Conservation (phyloP, 805 yeast genomes). For the Wickerhamiella musiphila region DNA sequence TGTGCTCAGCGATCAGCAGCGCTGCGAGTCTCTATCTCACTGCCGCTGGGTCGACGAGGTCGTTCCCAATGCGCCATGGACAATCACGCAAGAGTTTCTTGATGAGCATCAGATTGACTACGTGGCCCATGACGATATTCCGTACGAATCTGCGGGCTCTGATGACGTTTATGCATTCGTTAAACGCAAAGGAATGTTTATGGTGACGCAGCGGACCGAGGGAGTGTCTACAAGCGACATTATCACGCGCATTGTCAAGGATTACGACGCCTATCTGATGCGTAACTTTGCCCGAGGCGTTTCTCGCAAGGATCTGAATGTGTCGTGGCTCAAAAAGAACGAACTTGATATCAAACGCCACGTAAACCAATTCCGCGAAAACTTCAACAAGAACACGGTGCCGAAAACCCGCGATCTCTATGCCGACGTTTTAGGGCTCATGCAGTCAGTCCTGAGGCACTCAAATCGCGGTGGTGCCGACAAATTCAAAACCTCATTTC, state of each 20-base stretch:
- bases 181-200: conserved; percentile 75
- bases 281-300: conserved; percentile 97
- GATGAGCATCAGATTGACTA: conserved; percentile 72
- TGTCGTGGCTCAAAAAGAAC: conserved; percentile 93
- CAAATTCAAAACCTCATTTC: conserved; percentile 6
- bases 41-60: conserved; percentile 98
- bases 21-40: conserved; percentile 80
- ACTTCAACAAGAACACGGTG: conserved; percentile 55
- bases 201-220: conserved; percentile 90
- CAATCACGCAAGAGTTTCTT: conserved; percentile 68
- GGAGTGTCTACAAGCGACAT: conserved; percentile 94
- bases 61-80: conserved; percentile 89
- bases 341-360: conserved; percentile 89
- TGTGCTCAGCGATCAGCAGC: conserved; percentile 71
- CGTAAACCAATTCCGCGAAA: conserved; percentile 69
- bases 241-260: conserved; percentile 84
- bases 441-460: conserved; percentile 14
- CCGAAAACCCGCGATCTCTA: conserved; percentile 68
- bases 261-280: conserved; percentile 91
- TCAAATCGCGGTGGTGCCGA: conserved; percentile 7
- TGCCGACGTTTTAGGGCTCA: conserved; percentile 32
- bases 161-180: conserved; percentile 91
- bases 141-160: conserved; percentile 74
- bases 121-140: conserved; percentile 95
- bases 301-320: conserved; percentile 87